Evolutionary conservation across 2,329 filamentous ascomycete species (phyloP), one percentile per base, ranked within the genome.

Genomic region (Stachybotrys echinatus): DNA sequence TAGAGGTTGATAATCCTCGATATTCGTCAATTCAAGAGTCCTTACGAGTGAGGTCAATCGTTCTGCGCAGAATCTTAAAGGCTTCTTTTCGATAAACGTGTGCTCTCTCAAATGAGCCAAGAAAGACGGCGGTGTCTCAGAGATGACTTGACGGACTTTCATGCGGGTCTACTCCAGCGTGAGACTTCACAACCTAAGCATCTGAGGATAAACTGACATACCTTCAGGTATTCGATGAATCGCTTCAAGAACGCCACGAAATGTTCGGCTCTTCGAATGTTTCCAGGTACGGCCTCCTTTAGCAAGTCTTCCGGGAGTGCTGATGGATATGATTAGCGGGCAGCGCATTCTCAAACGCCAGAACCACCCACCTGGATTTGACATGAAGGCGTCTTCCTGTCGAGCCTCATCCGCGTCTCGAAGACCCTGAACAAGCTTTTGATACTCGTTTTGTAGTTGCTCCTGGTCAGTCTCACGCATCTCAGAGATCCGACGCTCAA

Each of bases 91-190:
- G 61, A 99, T 99, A 63, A 95, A 99, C 0, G 95, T 99, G 50
- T 96, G 85, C 58, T 99, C 94, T 64, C 89, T 95, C 6, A 99
- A 76, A 72, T 99, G 92, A 17, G 88, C 83, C 8, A 99, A 77
- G 66, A 99, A 99, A 0, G 92, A 96, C 3, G 89, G 87, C 0
- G 94, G 94, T 1, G 92, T 99, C 68, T 99, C 94, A 7, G 94
- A 96, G 55, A 97, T 96, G 56, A 96, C 92, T 64, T 96, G 91
- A 5, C 94, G 84, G 14, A 97, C 92, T 75, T 96, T 97, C 94
- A 99, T 97, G 51, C 95, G 84, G 2, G 92, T 97, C 78, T 92
- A 20, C 12, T 14, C 17, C 5, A 42, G n/a, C 6, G 10, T 44
- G 3, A n/a, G 39, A n/a, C 12, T 18, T 19, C 17, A 8, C 21